These are phyloP conservation scores for Candida sithepensis DNA, from an alignment of 805 yeast genomes.

Conservation along the genomic window DNA sequence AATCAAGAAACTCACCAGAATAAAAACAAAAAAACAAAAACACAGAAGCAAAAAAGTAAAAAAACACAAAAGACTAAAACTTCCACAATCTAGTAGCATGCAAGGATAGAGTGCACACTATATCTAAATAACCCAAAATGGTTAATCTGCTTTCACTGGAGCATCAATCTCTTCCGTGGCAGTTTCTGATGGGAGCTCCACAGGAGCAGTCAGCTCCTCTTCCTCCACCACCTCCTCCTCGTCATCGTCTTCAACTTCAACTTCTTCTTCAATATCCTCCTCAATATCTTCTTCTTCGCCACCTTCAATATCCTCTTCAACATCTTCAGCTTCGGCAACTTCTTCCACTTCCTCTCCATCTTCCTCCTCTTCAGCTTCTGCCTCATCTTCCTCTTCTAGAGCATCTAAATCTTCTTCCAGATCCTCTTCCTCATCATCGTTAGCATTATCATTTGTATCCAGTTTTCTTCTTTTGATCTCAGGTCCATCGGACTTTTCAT, in stretches of 20 bases:
- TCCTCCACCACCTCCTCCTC: constrained; percentile 19
- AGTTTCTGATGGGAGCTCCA: not conserved
- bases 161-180: not conserved
- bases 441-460: not conserved
- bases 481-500: constrained; percentile 12
- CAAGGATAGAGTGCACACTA: no score
- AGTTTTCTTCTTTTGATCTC: constrained; percentile 13
- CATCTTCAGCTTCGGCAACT: constrained; percentile 37
- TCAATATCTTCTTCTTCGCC: constrained; percentile 19
- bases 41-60: no score
- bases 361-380: constrained; percentile 39
- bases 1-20: not conserved
- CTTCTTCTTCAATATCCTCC: constrained; percentile 5
- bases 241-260: constrained; percentile 30
- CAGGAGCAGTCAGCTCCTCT: constrained; percentile 7
- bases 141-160: not conserved
- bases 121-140: not conserved
- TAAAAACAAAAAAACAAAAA: not conserved
- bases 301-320: constrained; percentile 27
- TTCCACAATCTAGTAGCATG: no score
- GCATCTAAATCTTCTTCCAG: not conserved
- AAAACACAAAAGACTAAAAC: no score
- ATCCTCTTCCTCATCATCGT: constrained; percentile 1
- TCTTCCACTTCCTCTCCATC: constrained; percentile 41
- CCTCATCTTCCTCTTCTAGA: constrained; percentile 1